Conservation (phyloP, 192 early-diverging fungal genomes). For the Coemansia sp. region DNA sequence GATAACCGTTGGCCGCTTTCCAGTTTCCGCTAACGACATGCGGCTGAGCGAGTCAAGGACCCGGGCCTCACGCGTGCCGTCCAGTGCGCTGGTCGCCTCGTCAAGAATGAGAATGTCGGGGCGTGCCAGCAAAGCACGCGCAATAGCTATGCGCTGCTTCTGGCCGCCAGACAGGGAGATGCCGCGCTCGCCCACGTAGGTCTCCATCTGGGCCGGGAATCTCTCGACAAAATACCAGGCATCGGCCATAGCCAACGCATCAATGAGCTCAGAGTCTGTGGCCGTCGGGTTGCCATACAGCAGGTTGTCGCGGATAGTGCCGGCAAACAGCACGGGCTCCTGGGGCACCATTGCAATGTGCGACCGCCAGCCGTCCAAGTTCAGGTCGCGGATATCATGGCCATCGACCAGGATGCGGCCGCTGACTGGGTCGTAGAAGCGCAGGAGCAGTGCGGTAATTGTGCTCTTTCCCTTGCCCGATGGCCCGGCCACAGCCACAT, state of each 20-base stretch:
- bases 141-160: conserved; percentile 68
- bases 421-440: conserved; percentile 67
- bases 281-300: conserved; percentile 61
- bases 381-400: conserved; percentile 55
- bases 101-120: conserved; percentile 74
- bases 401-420: conserved; percentile 62
- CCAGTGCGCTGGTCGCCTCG: conserved; percentile 76
- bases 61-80: conserved; percentile 62
- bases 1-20: conserved; percentile 64
- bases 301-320: conserved; percentile 69
- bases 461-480: conserved; percentile 71
- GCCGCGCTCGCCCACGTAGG: conserved; percentile 85
- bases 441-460: conserved; percentile 58
- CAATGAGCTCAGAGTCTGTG: conserved; percentile 66
- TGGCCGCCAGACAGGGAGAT: conserved; percentile 62
- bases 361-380: conserved; percentile 58
- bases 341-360: conserved; percentile 68
- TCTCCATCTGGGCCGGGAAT: conserved; percentile 77
- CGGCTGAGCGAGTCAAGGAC: conserved; percentile 66
- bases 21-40: conserved; percentile 1
- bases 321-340: conserved; percentile 70
- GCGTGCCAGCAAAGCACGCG: conserved; percentile 73
- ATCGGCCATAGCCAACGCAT: conserved; percentile 44
- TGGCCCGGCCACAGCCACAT: conserved; percentile 54
- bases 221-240: conserved; percentile 65